Base-by-base conservation (phyloP, 257 asterid genomes). In the Gentiana macrophylla region DNA sequence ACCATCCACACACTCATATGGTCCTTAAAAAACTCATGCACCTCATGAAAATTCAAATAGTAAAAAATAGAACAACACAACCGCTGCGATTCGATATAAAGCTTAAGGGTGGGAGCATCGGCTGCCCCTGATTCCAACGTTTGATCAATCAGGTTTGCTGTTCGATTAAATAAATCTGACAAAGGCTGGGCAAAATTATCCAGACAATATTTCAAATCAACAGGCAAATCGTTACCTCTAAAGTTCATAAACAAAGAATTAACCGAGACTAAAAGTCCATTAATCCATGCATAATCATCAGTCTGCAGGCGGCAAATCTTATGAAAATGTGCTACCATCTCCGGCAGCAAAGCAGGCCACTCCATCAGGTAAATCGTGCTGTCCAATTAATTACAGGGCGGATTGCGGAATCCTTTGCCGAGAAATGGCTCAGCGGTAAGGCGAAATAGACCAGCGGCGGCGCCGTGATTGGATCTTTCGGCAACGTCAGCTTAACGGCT, bases 1-100 rank as follows among this genome's bases (percentile, higher is more conserved):
- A 53, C 48, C 99, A 92, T 80, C 97, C 99, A 92, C 65, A 83
- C 95, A 60, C 69, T 77, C 93, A 92, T 77, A 67, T 84, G 91
- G 60, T 85, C 94, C 84, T 88, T 95, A 52, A 87, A 92, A 71
- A 85, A 85, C 79, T 85, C 94, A 0, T 91, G 97, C 74, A 81
- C 63, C 56, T 83, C 94, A 74, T 78, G 74, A 68, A 74, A 85
- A 67, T 85, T 87, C 60, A 92, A 69, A 3, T 97, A 92, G 73
- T 71, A 76, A 66, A 92, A 88, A 32, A 88, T 78, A 71, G 86
- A 74, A 70, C 99, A 92, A 60, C 97, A 92, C 68, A 85, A 48
- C 78, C 85, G 81, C 79, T 85, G 97, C 5, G 95, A 78, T 71
- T 88, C 97, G 37, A 92, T 66, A 70, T 76, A 85, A 6, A 72